A percentile compares a stretch with the other conserved stretches of the same genome.
phyloP scores from a whole-genome alignment of 2,329 filamentous ascomycete species.

The Decorospora gaudefroyi region DNA sequence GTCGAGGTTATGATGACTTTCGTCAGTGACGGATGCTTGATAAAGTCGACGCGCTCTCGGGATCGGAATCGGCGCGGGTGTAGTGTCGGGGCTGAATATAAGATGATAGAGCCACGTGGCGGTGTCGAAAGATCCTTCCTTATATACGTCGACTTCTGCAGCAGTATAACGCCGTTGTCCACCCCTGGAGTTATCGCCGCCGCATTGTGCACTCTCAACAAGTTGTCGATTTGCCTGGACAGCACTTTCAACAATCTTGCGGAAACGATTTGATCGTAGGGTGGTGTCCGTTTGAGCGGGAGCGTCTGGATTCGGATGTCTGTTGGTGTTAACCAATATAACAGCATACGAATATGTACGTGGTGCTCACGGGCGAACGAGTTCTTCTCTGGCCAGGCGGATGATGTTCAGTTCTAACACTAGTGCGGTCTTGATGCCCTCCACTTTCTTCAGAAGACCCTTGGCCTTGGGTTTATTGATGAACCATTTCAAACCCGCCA shows the following conservation, averaged over 20 bases:
- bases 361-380: not conserved
- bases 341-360: not conserved
- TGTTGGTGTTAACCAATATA: not conserved
- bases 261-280: conserved; percentile 17
- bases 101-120: conserved; percentile 30
- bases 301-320: not conserved
- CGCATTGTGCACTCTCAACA: conserved; percentile 21
- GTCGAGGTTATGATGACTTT: not conserved
- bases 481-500: conserved; percentile 22
- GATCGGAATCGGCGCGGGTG: not conserved
- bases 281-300: not conserved
- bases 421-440: conserved; percentile 25
- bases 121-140: conserved; percentile 20
- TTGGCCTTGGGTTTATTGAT: conserved; percentile 22
- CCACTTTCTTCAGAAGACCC: conserved; percentile 24
- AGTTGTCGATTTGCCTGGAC: conserved; percentile 23
- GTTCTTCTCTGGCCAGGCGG: conserved; percentile 20
- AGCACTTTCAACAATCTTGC: conserved; percentile 24
- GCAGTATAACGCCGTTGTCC: conserved; percentile 4
- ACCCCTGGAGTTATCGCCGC: conserved; percentile 7
- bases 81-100: conserved; percentile 14
- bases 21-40: conserved; percentile 6
- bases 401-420: conserved; percentile 19
- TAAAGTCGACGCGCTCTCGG: not conserved
- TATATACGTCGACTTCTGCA: conserved; percentile 16